Conservation (phyloP, 2,329 filamentous ascomycete genomes). For the Camillea tinctor region DNA sequence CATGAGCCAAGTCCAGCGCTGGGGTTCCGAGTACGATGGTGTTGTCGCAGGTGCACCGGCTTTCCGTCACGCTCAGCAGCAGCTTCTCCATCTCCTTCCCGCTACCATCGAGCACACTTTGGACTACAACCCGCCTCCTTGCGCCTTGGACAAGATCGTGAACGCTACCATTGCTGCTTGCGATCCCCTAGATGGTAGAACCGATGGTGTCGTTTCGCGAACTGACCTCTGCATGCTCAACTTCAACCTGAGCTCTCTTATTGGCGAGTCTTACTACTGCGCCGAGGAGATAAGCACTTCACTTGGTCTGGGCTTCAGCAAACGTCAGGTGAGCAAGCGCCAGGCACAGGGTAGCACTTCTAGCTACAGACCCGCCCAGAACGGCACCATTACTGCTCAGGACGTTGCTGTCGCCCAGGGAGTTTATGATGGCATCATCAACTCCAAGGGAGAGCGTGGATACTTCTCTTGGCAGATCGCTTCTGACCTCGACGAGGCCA, state of each 20-base stretch:
- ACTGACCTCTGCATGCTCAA: constrained; percentile 36
- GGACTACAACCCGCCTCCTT: constrained; percentile 43
- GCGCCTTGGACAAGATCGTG: constrained; percentile 49
- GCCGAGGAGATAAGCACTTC: constrained; percentile 25
- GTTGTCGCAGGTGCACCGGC: constrained; percentile 46
- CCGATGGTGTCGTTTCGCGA: constrained; percentile 50
- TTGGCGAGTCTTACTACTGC: constrained; percentile 36
- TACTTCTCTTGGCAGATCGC: constrained; percentile 38
- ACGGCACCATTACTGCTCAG: constrained; percentile 35
- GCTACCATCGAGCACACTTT: constrained; percentile 38
- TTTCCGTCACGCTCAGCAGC: constrained; percentile 43
- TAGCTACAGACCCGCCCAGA: constrained; percentile 28
- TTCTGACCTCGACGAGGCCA: constrained; percentile 33
- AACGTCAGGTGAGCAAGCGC: constrained; percentile 13
- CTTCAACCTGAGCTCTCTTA: constrained; percentile 32
- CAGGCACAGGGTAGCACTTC: constrained; percentile 8
- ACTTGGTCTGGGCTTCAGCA: constrained; percentile 24
- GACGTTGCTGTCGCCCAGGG: constrained; percentile 34
- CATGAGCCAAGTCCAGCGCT: constrained; percentile 44
- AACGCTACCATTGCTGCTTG: constrained; percentile 54
- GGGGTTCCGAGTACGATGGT: constrained; percentile 42
- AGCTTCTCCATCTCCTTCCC: constrained; percentile 41
- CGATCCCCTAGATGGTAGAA: constrained; percentile 53
- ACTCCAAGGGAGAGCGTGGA: constrained; percentile 33
- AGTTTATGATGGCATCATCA: constrained; percentile 35